Conservation (phyloP, 768 basidiomycete species). For the Tulasnella sp. region DNA sequence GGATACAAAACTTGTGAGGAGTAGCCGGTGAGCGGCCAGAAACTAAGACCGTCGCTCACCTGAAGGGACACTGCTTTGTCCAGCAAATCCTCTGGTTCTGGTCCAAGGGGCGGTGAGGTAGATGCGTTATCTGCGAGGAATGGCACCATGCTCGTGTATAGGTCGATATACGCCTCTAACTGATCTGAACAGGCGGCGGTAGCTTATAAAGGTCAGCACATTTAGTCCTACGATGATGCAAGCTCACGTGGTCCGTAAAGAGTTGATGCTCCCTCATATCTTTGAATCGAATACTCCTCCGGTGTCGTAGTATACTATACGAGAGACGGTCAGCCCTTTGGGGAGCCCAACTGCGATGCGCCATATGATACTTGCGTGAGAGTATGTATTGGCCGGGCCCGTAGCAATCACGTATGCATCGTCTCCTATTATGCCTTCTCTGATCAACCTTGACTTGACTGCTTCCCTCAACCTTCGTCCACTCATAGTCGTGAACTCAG, state of each 20-base stretch:
- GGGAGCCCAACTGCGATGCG: slow-evolving; percentile 40
- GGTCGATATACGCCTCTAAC: slow-evolving; percentile 71
- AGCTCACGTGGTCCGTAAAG: slow-evolving; percentile 61
- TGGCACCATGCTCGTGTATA: slow-evolving; percentile 55
- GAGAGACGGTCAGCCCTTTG: neutral
- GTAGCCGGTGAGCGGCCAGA: too few relatives aligned
- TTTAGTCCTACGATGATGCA: too few relatives aligned
- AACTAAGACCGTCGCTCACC: slow-evolving; percentile 30
- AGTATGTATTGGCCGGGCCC: slow-evolving; percentile 75
- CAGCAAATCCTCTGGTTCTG: slow-evolving; percentile 53
- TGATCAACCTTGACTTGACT: slow-evolving; percentile 52
- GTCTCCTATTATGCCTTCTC: slow-evolving; percentile 48
- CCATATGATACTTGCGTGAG: slow-evolving; percentile 30
- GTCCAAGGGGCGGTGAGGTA: slow-evolving; percentile 47
- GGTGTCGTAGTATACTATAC: slow-evolving; percentile 35
- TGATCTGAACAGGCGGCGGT: slow-evolving; percentile 38
- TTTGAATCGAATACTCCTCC: slow-evolving; percentile 64
- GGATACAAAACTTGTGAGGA: neutral
- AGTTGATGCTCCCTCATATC: slow-evolving; percentile 76
- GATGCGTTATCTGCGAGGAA: slow-evolving; percentile 44
- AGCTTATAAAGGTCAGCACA: neutral
- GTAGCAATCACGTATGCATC: slow-evolving; percentile 68
- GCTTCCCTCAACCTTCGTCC: slow-evolving; percentile 65
- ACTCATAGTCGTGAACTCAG: slow-evolving; percentile 76
- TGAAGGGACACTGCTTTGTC: slow-evolving; percentile 58